Conservation (phyloP, 805 yeast species). For the Saccharomycopsis sp. region DNA sequence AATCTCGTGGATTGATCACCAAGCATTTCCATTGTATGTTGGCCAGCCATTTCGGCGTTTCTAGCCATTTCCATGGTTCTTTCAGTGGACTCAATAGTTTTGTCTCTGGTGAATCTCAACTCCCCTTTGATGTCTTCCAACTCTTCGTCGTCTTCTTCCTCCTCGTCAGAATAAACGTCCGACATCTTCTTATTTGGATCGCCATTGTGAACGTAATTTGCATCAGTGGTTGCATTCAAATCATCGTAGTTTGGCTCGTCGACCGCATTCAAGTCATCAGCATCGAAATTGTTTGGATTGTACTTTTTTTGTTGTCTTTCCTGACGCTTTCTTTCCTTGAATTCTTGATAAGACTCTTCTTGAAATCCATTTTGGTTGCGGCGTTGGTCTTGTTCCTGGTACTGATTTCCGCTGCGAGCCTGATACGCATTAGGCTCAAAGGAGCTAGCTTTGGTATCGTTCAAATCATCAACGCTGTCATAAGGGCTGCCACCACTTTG, state of each 20-base stretch:
- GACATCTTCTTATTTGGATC: slow-evolving; percentile 27
- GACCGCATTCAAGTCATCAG: slow-evolving; percentile 27
- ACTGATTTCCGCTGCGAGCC: too few species aligned
- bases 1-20: slow-evolving; percentile 87
- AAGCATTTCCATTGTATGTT: slow-evolving; percentile 80
- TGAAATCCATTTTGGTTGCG: background rate
- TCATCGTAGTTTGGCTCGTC: slow-evolving; percentile 24
- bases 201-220: slow-evolving; percentile 21
- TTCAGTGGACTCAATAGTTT: slow-evolving; percentile 76
- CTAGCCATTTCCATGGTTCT: slow-evolving; percentile 68
- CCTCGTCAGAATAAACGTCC: slow-evolving; percentile 24
- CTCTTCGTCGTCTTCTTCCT: slow-evolving; percentile 80
- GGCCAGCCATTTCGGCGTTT: slow-evolving; percentile 64
- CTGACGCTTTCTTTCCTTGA: slow-evolving; percentile 7
- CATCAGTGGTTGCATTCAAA: slow-evolving; percentile 25
- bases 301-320: slow-evolving; percentile 32
- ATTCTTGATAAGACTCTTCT: slow-evolving; percentile 15
- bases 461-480: too few species aligned
- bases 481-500: too few species aligned
- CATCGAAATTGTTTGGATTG: slow-evolving; percentile 40
- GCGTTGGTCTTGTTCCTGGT: background rate
- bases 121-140: slow-evolving; percentile 80
- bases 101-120: slow-evolving; percentile 75
- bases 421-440: too few species aligned
- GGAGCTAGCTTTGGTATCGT: too few species aligned